These are phyloP conservation scores for Ochetophila trinervis DNA, from an alignment of 306 rosid genomes.

Conservation along the genomic window DNA sequence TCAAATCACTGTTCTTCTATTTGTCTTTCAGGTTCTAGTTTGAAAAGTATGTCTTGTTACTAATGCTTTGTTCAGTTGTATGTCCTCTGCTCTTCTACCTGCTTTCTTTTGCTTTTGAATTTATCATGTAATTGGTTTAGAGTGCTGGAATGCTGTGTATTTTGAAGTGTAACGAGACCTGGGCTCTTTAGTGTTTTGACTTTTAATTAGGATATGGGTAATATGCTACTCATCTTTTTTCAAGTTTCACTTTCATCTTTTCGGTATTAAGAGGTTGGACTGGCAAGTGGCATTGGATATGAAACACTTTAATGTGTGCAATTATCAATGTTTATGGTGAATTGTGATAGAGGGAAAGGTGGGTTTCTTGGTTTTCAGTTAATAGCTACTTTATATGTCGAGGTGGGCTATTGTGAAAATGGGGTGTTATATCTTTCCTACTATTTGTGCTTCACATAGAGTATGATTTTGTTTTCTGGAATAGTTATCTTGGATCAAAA, in stretches of 20 bases:
- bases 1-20: not conserved
- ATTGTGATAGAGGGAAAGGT: too few species aligned
- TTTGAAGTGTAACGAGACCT: not conserved
- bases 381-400: not conserved
- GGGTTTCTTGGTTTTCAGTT: not conserved
- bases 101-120: not conserved
- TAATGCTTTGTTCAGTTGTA: not conserved
- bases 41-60: not conserved
- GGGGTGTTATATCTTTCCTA: not conserved
- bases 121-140: not conserved
- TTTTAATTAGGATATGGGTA: not conserved
- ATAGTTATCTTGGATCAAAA: too few species aligned
- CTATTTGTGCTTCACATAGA: too few species aligned
- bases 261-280: not conserved
- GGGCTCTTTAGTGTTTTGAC: not conserved
- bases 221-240: not conserved
- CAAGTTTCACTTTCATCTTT: not conserved
- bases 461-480: too few species aligned
- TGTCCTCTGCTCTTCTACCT: not conserved
- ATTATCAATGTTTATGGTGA: too few species aligned
- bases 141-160: not conserved
- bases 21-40: not conserved
- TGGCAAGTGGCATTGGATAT: not conserved
- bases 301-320: too few species aligned
- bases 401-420: not conserved